Conservation (phyloP, 352 stramenopile genomes). For the Thraustotheca clavata region DNA sequence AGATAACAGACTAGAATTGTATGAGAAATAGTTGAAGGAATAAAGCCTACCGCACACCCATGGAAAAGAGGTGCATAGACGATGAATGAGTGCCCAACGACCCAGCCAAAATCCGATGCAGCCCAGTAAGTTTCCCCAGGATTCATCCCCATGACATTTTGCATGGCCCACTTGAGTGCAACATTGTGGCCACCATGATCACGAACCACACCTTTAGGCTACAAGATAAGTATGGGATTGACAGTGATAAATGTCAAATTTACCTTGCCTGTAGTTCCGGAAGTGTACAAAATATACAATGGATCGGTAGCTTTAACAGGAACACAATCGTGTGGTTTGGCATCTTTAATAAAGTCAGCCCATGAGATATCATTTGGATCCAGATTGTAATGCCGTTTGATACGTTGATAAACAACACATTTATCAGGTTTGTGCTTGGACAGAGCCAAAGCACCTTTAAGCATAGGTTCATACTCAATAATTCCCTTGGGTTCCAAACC, state of each 20-base stretch:
- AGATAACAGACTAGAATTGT: constrained; percentile 52
- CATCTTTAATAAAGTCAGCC: constrained; percentile 40
- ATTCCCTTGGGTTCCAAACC: constrained; percentile 65
- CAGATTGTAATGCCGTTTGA: constrained; percentile 38
- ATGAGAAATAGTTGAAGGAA: neutral
- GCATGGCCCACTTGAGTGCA: constrained; percentile 84
- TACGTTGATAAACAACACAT: constrained; percentile 66
- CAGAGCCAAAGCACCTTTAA: constrained; percentile 63
- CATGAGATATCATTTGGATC: constrained; percentile 45
- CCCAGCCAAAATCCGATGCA: constrained; percentile 85
- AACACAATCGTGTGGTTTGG: constrained; percentile 31
- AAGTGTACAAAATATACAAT: constrained; percentile 79
- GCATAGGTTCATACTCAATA: constrained; percentile 63
- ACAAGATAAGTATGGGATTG: neutral
- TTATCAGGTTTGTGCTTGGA: constrained; percentile 44
- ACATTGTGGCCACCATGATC: constrained; percentile 72
- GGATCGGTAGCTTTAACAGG: constrained; percentile 49
- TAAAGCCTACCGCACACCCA: constrained; percentile 42
- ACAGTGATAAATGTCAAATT: neutral
- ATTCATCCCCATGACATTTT: constrained; percentile 61
- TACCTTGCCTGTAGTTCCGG: constrained; percentile 47
- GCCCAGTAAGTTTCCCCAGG: constrained; percentile 77
- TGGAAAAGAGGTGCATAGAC: constrained; percentile 84
- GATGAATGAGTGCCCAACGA: constrained; percentile 82
- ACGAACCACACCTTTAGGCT: constrained; percentile 69